Percentiles rank a stretch among this genome's conserved stretches.
Conservation (phyloP, 1,139 yeast species). For the Yamadazyma jaroonii region DNA sequence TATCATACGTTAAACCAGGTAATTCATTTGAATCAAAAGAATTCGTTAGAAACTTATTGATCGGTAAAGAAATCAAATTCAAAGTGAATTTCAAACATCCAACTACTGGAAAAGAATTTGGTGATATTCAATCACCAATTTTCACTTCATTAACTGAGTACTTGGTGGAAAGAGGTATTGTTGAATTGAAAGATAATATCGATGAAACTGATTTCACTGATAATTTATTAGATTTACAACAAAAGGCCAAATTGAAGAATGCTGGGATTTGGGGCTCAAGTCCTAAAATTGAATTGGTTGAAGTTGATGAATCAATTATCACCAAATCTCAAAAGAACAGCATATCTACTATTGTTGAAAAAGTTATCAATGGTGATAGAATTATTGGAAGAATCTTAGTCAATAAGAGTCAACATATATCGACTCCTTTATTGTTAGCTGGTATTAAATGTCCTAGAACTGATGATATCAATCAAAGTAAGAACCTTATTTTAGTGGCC, state of each 20-base stretch:
- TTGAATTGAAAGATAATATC: slow-evolving; percentile 59
- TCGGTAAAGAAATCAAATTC: slow-evolving; percentile 68
- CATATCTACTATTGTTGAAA: slow-evolving; percentile 63
- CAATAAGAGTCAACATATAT: slow-evolving; percentile 39
- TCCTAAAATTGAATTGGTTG: slow-evolving; percentile 23
- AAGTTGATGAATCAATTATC: slow-evolving; percentile 38
- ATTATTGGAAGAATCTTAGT: slow-evolving; percentile 56
- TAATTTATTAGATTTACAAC: slow-evolving; percentile 33
- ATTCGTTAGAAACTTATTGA: slow-evolving; percentile 56
- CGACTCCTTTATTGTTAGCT: slow-evolving; percentile 63
- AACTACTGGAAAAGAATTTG: slow-evolving; percentile 61
- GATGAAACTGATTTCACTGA: slow-evolving; percentile 31
- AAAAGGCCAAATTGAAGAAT: slow-evolving; percentile 45
- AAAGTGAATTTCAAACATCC: slow-evolving; percentile 52
- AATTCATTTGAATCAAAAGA: slow-evolving; percentile 58
- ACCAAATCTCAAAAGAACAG: slow-evolving; percentile 39
- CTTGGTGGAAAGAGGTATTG: slow-evolving; percentile 58
- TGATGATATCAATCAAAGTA: slow-evolving; percentile 39
- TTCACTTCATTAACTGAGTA: slow-evolving; percentile 59
- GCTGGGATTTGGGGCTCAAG: slow-evolving; percentile 55
- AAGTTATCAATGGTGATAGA: slow-evolving; percentile 77
- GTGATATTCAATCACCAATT: slow-evolving; percentile 66
- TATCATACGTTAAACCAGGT: slow-evolving; percentile 58
- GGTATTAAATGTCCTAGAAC: slow-evolving; percentile 76
- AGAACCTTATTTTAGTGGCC: slow-evolving; percentile 50